Conservation (phyloP, 805 yeast genomes). For the Schwanniomyces pseudopolymorphus region DNA sequence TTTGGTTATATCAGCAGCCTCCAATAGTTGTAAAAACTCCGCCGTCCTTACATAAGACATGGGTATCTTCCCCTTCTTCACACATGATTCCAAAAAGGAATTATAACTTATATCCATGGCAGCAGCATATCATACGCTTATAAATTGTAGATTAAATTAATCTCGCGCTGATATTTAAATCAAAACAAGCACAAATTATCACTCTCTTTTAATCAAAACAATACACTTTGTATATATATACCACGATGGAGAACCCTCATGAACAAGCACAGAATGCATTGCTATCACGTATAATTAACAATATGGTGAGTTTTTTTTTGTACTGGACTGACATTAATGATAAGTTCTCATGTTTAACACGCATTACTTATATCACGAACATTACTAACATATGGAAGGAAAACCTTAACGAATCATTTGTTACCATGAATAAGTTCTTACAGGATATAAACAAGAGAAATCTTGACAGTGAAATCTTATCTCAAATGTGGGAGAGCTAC, state of each 20-base stretch:
- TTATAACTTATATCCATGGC: neutral
- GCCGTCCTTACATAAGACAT: conserved; percentile 3
- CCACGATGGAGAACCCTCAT: conserved; percentile 78
- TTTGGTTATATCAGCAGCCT: neutral
- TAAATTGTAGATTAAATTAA: neutral
- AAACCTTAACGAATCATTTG: conserved; percentile 68
- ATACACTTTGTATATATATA: neutral
- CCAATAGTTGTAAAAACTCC: conserved; percentile 3
- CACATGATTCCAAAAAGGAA: conserved; percentile 1
- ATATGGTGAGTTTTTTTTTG: conserved; percentile 54
- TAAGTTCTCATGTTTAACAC: too few species aligned
- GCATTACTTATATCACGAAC: too few species aligned
- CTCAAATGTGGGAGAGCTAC: conserved; percentile 80
- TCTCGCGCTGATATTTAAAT: neutral
- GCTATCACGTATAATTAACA: conserved; percentile 71
- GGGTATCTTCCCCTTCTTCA: conserved; percentile 6
- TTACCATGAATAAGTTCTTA: conserved; percentile 59
- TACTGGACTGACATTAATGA: too few species aligned
- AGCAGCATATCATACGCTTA: neutral
- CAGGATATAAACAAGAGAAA: conserved; percentile 64
- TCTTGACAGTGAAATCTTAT: conserved; percentile 65
- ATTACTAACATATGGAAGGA: conserved; percentile 40
- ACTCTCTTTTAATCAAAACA: neutral
- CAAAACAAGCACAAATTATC: neutral
- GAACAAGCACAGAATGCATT: conserved; percentile 78